phyloP scores from a whole-genome alignment of 331 rosid genomes.

The Prunus yedoensis region DNA sequence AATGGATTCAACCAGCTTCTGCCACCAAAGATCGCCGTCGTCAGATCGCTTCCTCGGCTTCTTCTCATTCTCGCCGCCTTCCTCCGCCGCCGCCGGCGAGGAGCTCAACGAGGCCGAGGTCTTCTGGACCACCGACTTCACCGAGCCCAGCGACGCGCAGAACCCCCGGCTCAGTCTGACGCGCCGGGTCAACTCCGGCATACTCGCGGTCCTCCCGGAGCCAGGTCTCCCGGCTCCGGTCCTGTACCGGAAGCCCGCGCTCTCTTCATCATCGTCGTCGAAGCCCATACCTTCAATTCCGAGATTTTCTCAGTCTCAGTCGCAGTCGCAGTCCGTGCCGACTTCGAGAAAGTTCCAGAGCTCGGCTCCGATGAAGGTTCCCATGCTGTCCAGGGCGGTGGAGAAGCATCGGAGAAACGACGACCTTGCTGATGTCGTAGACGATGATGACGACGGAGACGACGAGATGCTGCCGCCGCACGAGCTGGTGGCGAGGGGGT shows the following conservation, averaged over 20 bases:
- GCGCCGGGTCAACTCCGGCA: conserved; percentile 44
- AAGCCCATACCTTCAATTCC: conserved; percentile 58
- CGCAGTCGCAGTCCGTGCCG: conserved; percentile 25
- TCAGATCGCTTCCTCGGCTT: conserved; percentile 51
- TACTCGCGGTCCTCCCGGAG: conserved; percentile 53
- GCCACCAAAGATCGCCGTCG: conserved; percentile 53
- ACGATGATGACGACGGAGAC: conserved; percentile 39
- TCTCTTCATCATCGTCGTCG: conserved; percentile 35
- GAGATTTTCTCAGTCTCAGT: conserved; percentile 41
- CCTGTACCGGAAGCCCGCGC: conserved; percentile 38
- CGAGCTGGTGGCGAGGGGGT: conserved; percentile 67
- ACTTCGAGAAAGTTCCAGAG: conserved; percentile 48
- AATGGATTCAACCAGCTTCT: conserved; percentile 53
- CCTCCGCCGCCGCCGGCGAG: conserved; percentile 24
- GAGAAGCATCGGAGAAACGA: conserved; percentile 31
- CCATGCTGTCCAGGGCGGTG: conserved; percentile 40
- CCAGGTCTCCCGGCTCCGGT: conserved; percentile 27
- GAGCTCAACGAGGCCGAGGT: conserved; percentile 78
- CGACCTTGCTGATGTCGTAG: conserved; percentile 22
- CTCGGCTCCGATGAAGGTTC: conserved; percentile 78
- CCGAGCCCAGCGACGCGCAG: conserved; percentile 30
- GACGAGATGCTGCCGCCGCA: conserved; percentile 77
- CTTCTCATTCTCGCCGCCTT: conserved; percentile 34
- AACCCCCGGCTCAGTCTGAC: conserved; percentile 21
- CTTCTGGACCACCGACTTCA: conserved; percentile 55